A percentile compares a stretch with the other conserved stretches of the same genome.
Conservation (phyloP, 176 grass and related monocot genomes). For the Canna indica region DNA sequence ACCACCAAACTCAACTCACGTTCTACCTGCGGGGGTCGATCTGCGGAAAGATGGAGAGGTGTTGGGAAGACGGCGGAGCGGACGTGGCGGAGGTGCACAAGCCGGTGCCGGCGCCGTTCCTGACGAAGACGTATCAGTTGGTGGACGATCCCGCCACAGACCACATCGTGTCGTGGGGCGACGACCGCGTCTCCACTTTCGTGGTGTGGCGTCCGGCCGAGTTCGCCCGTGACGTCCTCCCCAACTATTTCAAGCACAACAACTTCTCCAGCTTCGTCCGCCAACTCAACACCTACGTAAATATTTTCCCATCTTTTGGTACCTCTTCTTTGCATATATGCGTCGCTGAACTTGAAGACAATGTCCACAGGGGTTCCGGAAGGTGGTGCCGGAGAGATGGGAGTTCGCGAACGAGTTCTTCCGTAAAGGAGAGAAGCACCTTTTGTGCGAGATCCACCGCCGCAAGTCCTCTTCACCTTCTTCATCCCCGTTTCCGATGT, state of each 20-base stretch:
- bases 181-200: constrained; percentile 85
- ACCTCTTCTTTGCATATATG: neutral
- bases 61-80: constrained; percentile 45
- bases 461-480: constrained; percentile 63
- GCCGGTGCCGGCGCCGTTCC: constrained; percentile 87
- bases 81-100: constrained; percentile 55
- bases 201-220: constrained; percentile 91
- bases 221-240: constrained; percentile 94
- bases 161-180: constrained; percentile 98
- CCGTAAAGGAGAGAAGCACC: constrained; percentile 15
- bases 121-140: constrained; percentile 95
- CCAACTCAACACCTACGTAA: constrained; percentile 98
- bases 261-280: constrained; percentile 99
- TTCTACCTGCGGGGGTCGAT: too few relatives aligned
- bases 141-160: constrained; percentile 83
- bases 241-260: constrained; percentile 98
- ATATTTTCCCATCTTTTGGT: constrained; percentile 2
- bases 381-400: constrained; percentile 25
- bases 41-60: constrained; percentile 40
- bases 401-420: constrained; percentile 26
- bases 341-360: neutral
- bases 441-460: constrained; percentile 50
- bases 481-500: constrained; percentile 43
- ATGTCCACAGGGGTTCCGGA: constrained; percentile 65
- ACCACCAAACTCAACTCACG: constrained; percentile 10